Evolutionary conservation across 2,329 filamentous ascomycete species (phyloP), one percentile per base, ranked within the genome.

Genomic region (Neonectria magnoliae): DNA sequence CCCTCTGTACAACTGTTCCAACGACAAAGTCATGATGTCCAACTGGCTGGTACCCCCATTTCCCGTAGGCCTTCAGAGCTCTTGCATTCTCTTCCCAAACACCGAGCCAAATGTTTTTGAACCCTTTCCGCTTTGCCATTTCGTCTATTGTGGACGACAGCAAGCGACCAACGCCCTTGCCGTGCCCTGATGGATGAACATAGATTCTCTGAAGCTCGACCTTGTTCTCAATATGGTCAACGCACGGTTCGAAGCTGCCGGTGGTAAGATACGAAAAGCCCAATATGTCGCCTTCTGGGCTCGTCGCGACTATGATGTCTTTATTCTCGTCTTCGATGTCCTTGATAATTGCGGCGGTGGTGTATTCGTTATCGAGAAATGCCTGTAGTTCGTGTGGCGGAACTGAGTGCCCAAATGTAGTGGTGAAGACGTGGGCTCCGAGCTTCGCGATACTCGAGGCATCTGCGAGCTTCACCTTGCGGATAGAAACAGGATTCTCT

Each of bases 11-110:
- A 22, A 79, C 76, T 2, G 66, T 69, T 0, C 82, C 83, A 47
- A 84, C 71, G 0, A 71, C 74, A 67, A 84, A 84, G 9, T 80
- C 77, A 65, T 83, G 81, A 10, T 73, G 41, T 0, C 83, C 83
- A 1, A 82, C 76, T 22, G 68, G 69, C 16, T 59, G 63, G 60
- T 80, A 85, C 0, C 82, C 83, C 68, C 78, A 76, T 68, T 75
- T 79, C 61, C 75, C 75, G 68, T 85, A 85, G 5, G 80, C 73
- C 36, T 62, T 75, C 25, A 77, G 74, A 0, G 82, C 81, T 31
- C 69, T 76, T 1, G 58, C 38, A 57, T 84, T 84, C 65, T 83
- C 79, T 55, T 84, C 80, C 82, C 82, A 84, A 10, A 84, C 82
- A 0, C 82, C 82, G 10, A 84, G 69, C 82, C 82, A 85, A 18